Evolutionary conservation across 192 early-diverging fungal species (phyloP).

Genomic region (Podila horticola): DNA sequence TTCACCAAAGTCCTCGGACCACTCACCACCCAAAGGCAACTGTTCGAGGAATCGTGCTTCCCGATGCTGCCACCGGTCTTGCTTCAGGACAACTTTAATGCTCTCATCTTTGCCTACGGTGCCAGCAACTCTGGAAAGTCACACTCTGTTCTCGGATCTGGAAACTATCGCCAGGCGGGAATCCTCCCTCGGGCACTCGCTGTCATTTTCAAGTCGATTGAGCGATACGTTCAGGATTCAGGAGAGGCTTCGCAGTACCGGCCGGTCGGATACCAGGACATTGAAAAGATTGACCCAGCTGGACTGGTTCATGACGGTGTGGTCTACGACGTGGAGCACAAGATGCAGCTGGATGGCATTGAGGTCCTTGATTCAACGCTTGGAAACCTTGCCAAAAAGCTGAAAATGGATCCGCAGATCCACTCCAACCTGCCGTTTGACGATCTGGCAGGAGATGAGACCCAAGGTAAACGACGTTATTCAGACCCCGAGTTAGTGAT

Average conservation of each 20-base stretch:
- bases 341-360: background rate
- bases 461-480: background rate
- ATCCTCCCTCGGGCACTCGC: conserved; percentile 68
- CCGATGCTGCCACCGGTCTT: conserved; percentile 67
- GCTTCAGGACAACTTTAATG: conserved; percentile 61
- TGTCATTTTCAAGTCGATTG: conserved; percentile 65
- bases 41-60: conserved; percentile 69
- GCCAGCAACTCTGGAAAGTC: conserved; percentile 80
- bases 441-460: no score
- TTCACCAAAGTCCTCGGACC: conserved; percentile 70
- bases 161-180: conserved; percentile 49
- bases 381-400: background rate
- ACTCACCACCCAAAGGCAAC: conserved; percentile 53
- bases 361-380: conserved; percentile 9
- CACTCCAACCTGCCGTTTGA: background rate
- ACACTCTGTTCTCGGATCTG: conserved; percentile 68
- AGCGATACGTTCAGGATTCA: conserved; percentile 2
- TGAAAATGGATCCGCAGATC: background rate
- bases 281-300: conserved; percentile 26
- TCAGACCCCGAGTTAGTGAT: background rate
- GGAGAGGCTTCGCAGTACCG: conserved; percentile 15
- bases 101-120: conserved; percentile 76
- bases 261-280: conserved; percentile 30
- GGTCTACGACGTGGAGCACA: conserved; percentile 1
- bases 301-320: background rate